phyloP scores from a whole-genome alignment of 2,329 filamentous ascomycete species.

The Microsporum ferrugineum region DNA sequence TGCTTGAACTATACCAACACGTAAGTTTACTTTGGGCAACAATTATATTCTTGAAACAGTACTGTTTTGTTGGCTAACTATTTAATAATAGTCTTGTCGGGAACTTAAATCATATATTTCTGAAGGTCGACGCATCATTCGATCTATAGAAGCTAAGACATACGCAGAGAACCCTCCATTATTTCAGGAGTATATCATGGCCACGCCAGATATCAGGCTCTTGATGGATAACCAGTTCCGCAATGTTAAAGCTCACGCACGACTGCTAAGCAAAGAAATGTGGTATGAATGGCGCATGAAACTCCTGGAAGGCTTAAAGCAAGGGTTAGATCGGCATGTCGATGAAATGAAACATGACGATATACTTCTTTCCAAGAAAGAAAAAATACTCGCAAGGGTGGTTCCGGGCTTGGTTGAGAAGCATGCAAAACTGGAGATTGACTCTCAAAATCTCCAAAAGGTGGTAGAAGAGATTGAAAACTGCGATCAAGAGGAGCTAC shows the following conservation, averaged over 20 bases:
- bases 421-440: slow-evolving; percentile 49
- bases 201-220: slow-evolving; percentile 66
- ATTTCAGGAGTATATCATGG: slow-evolving; percentile 82
- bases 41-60: background rate
- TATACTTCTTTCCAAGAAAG: slow-evolving; percentile 52
- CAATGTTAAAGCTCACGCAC: slow-evolving; percentile 87
- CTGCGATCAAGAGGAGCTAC: slow-evolving; percentile 69
- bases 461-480: slow-evolving; percentile 50
- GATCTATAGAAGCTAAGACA: slow-evolving; percentile 80
- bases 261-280: slow-evolving; percentile 82
- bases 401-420: slow-evolving; percentile 55
- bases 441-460: slow-evolving; percentile 57
- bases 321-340: slow-evolving; percentile 63
- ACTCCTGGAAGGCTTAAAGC: slow-evolving; percentile 67
- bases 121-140: slow-evolving; percentile 78
- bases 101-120: slow-evolving; percentile 96
- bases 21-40: slow-evolving; percentile 35
- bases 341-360: slow-evolving; percentile 69
- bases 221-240: slow-evolving; percentile 96
- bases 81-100: slow-evolving; percentile 56
- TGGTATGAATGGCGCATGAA: slow-evolving; percentile 99
- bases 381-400: slow-evolving; percentile 54
- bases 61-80: slow-evolving; percentile 2
- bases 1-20: slow-evolving; percentile 90
- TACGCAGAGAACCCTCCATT: slow-evolving; percentile 81